Evolutionary conservation across 257 asterid genomes (phyloP).

Genomic region (Solanum chilense): DNA sequence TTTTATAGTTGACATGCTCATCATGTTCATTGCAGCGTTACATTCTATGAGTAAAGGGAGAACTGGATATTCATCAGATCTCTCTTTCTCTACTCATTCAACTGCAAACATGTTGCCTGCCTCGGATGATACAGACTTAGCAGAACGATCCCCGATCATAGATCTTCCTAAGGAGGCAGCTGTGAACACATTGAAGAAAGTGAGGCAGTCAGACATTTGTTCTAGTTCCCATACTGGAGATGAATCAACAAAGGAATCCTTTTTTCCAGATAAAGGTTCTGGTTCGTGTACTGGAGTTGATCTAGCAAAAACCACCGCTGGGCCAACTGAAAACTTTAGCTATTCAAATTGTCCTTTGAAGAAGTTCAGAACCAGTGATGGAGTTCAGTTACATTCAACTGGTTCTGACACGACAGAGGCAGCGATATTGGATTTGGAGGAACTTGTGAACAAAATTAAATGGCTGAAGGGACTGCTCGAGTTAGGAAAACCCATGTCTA

Average conservation of each 20-base stretch:
- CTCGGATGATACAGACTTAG: background rate
- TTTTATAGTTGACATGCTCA: background rate
- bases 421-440: slow-evolving; percentile 16
- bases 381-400: background rate
- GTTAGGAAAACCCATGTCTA: background rate
- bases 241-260: background rate
- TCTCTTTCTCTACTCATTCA: background rate
- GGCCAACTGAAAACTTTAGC: background rate
- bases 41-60: background rate
- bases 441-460: slow-evolving; percentile 11
- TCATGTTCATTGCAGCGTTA: background rate
- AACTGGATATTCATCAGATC: background rate
- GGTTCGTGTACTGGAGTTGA: background rate
- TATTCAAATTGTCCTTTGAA: background rate
- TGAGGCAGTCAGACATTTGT: background rate
- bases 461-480: slow-evolving; percentile 12
- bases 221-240: background rate
- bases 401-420: slow-evolving; percentile 10
- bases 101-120: background rate
- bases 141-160: background rate
- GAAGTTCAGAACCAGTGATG: slow-evolving; percentile 2
- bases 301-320: background rate
- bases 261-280: background rate
- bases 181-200: background rate
- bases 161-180: background rate